Base-by-base conservation (phyloP, 116 monocot genomes). In the Dioscorea cayenensis region DNA sequence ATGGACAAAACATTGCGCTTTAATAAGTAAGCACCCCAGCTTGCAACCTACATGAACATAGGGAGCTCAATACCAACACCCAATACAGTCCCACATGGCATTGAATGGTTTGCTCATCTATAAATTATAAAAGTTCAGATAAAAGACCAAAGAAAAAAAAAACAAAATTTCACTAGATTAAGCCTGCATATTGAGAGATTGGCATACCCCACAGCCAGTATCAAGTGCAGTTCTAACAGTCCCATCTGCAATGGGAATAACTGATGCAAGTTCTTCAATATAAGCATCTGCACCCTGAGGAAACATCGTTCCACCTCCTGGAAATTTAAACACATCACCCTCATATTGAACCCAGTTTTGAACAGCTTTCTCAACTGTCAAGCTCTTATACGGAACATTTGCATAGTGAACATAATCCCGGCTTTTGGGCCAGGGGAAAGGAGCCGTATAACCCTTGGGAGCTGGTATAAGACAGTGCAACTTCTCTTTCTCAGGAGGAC, bases 261-360 rank as follows among this genome's bases (percentile, higher is more conserved):
- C 43, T 43, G 43, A 43, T 43, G 43, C 43, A 43, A 91, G 82
- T 49, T 91, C 73, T 49, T 91, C 83, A 51, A 91, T 85, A 68
- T 87, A 91, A 67, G 75, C 75, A 75, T 91, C 85, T 19, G 83
- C 91, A n/a, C 91, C 91, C 72, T 83, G 82, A 50, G 87, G 87
- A 72, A 91, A 91, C 79, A 82, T 79, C 13, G 85, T 87, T 65
- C 91, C 87, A 67, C 85, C 91, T 63, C 91, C 91, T 36, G 91
- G 80, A 66, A 91, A 91, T 64, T 73, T 87, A 59, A 91, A 83
- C 2, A 91, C 77, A 70, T 85, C 75, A 6, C 88, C 91, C 75
- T 91, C 83, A 77, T 43, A 43, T 7, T 81, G 85, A 73, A 91
- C 81, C 91, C 91, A 87, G 38, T 91, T 91, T 63, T 91, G 91